A percentile compares a stretch with the other conserved stretches of the same genome.
These are phyloP conservation scores for Corchorus capsularis DNA, from an alignment of 345 rosid species.

Conservation along the genomic window DNA sequence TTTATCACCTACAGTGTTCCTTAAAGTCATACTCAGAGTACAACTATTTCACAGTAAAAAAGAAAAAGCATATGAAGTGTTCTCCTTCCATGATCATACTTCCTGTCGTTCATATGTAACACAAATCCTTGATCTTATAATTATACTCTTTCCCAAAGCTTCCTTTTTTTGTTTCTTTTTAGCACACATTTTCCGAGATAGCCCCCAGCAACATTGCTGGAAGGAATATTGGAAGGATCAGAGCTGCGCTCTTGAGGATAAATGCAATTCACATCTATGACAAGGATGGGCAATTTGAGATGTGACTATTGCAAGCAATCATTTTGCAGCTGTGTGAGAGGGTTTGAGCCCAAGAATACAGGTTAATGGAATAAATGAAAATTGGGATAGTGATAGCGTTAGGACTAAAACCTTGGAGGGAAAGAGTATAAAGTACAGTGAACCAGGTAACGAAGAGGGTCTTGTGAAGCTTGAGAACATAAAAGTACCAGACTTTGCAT, in stretches of 20 bases:
- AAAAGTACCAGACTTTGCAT: too few species aligned
- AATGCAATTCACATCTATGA: too few species aligned
- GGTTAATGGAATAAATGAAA: slow-evolving; percentile 40
- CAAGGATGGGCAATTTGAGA: too few species aligned
- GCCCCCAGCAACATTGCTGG: not conserved
- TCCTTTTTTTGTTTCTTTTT: too few species aligned
- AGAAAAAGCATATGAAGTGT: not conserved
- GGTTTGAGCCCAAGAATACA: slow-evolving; percentile 46
- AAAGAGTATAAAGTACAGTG: slow-evolving; percentile 26
- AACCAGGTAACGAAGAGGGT: slow-evolving; percentile 37
- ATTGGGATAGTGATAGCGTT: slow-evolving; percentile 48
- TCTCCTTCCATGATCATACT: not conserved
- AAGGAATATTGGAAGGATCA: too few species aligned
- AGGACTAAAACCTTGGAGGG: slow-evolving; percentile 41
- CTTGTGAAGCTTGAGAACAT: slow-evolving; percentile 25
- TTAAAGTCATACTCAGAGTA: not conserved
- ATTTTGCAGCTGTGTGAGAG: slow-evolving; percentile 51
- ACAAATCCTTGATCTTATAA: too few species aligned
- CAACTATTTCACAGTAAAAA: too few species aligned
- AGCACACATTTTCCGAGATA: not conserved
- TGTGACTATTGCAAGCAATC: slow-evolving; percentile 3
- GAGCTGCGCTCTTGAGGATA: too few species aligned
- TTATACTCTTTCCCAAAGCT: too few species aligned
- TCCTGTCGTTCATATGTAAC: not conserved
- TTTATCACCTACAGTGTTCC: not conserved